These are phyloP conservation scores for Zygoascus flipseniorum DNA, from an alignment of 805 yeast genomes.

Conservation along the genomic window DNA sequence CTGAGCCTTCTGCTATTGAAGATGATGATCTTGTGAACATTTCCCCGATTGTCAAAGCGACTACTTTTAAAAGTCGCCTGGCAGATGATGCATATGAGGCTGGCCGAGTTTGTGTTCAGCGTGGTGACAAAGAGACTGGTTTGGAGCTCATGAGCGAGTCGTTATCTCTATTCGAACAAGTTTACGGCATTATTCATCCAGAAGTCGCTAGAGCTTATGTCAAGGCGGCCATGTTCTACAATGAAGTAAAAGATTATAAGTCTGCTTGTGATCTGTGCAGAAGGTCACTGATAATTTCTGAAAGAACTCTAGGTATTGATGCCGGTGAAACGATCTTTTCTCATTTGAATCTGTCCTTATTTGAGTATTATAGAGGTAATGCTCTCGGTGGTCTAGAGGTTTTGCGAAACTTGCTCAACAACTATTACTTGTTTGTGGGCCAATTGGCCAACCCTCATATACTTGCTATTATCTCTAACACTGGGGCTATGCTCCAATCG, in stretches of 20 bases:
- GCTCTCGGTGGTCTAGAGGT: conserved; percentile 53
- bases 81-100: conserved; percentile 58
- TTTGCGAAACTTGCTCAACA: conserved; percentile 49
- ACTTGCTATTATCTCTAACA: conserved; percentile 52
- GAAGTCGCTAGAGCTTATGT: conserved; percentile 68
- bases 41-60: conserved; percentile 67
- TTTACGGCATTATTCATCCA: conserved; percentile 72
- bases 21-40: conserved; percentile 59
- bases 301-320: conserved; percentile 76
- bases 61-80: conserved; percentile 55
- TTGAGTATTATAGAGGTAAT: conserved; percentile 55
- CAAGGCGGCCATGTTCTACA: conserved; percentile 56
- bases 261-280: conserved; percentile 61
- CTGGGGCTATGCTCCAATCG: conserved; percentile 51
- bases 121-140: conserved; percentile 41
- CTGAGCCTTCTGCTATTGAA: conserved; percentile 36
- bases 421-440: conserved; percentile 52
- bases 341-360: conserved; percentile 63
- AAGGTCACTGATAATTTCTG: conserved; percentile 62
- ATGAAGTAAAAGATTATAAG: conserved; percentile 45
- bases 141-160: conserved; percentile 60
- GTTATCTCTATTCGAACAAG: conserved; percentile 66
- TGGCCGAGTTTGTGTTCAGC: conserved; percentile 24
- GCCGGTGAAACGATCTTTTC: conserved; percentile 66
- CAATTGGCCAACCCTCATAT: conserved; percentile 57